Percentiles rank a stretch among this genome's conserved stretches.
Conservation (phyloP, 106 monocot species). For the Cymbidium sinense region DNA sequence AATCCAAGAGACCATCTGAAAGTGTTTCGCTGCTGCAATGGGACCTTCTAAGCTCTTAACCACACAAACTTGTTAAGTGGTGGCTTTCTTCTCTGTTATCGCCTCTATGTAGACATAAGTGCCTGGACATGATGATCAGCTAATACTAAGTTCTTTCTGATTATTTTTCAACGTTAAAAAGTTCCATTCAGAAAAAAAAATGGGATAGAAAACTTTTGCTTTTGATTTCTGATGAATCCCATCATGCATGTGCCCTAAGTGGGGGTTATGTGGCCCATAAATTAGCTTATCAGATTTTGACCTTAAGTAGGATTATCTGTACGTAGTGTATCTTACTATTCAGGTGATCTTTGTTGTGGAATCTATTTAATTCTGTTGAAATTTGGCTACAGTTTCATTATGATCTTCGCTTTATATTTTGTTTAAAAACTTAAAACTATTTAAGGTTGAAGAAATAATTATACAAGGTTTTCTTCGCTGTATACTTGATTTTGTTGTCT, state of each 20-base stretch:
- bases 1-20: background rate
- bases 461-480: no score
- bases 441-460: no score
- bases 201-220: background rate
- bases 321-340: conserved; percentile 1
- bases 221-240: background rate
- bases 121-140: background rate
- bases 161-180: background rate
- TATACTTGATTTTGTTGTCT: no score
- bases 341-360: background rate
- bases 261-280: conserved; percentile 3
- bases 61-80: background rate
- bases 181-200: background rate
- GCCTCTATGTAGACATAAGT: background rate
- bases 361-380: background rate
- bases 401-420: background rate
- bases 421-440: background rate
- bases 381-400: background rate
- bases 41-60: background rate
- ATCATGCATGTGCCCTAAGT: conserved; percentile 31
- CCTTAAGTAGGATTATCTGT: background rate
- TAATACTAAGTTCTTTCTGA: background rate
- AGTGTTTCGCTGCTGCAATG: background rate
- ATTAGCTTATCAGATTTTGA: no score
- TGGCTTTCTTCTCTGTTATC: background rate